Base-by-base conservation (phyloP, 2,329 filamentous ascomycete species). In the Colletotrichum musae region DNA sequence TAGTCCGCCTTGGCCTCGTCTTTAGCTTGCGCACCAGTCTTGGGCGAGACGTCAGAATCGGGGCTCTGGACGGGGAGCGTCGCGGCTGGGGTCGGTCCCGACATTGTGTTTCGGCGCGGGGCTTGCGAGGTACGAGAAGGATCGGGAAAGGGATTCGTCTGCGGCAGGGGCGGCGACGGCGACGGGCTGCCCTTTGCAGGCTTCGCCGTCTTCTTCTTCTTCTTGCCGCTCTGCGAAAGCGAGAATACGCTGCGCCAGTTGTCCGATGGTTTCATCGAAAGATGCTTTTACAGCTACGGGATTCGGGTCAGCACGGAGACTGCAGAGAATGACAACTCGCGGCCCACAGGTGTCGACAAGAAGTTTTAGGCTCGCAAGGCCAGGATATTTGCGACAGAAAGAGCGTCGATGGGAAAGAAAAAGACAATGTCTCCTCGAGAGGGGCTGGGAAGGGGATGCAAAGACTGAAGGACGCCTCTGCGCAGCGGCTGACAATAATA, bases 31-130 rank as follows among this genome's bases (percentile, higher is more conserved):
- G 64, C 48, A 7, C 74, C 67, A 6, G 83, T 80, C 62, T 77
- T 77, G 32, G 84, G 84, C 66, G 84, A 86, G 64, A 85, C 73
- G 53, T 84, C 82, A 18, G 80, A 82, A 70, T 81, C 82, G 58
- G 82, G 77, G 68, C 79, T 82, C 60, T 76, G 74, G 41, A 76
- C 63, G 54, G 70, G 72, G 41, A 76, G 74, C 45, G 72, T 77
- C 56, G 74, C 73, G 69, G 71, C 73, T 32, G 70, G 63, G 50
- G 24, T 70, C 26, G 64, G 58, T 21, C 56, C 64, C 64, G 65
- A 36, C 64, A 64, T 72, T 24, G 68, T 62, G 50, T 67, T 62
- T 32, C 69, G 51, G 48, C 64, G 63, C 15, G 36, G n/a, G 13
- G 21, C 51, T 5, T 56, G 65, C 50, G 15, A 43, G 51, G 16